These are phyloP conservation scores for Mycosarcoma mackinlayi DNA, from an alignment of 1,284 basidiomycete genomes.

Conservation along the genomic window DNA sequence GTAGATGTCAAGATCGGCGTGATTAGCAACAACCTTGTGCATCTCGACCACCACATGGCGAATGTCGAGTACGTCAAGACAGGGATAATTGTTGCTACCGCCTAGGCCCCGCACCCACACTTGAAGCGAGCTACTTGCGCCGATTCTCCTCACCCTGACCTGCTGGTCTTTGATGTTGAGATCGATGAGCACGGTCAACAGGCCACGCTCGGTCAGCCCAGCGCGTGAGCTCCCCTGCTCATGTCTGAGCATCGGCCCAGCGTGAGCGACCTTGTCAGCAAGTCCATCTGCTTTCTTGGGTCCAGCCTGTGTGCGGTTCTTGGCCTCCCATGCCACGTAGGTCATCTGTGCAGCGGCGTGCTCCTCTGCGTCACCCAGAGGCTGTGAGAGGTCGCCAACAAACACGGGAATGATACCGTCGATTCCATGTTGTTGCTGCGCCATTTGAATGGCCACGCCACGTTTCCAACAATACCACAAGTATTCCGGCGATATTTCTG, in stretches of 20 bases:
- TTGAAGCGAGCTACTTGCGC: neutral
- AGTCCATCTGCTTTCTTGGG: neutral
- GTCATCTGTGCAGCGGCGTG: conserved; percentile 1
- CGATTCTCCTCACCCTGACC: neutral
- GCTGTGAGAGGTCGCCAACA: neutral
- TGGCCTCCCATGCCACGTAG: conserved; percentile 9
- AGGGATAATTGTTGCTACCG: conserved; percentile 1
- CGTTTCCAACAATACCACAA: conserved; percentile 10
- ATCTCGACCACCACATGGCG: neutral
- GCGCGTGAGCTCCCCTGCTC: neutral
- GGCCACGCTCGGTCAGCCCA: neutral
- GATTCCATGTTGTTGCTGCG: conserved; percentile 2
- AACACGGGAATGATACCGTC: too few relatives aligned
- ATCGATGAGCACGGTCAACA: conserved; percentile 6
- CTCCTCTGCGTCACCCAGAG: neutral
- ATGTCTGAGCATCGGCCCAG: neutral
- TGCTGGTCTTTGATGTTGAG: neutral
- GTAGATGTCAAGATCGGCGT: neutral
- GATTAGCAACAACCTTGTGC: neutral
- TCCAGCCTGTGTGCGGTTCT: neutral
- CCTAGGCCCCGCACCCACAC: neutral
- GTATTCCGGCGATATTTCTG: neutral
- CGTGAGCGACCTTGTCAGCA: conserved; percentile 1
- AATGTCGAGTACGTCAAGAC: neutral
- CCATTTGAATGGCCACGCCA: conserved; percentile 6